These are phyloP conservation scores for Pontederia paniculata DNA, from an alignment of 176 grass and related monocot genomes.

Conservation along the genomic window DNA sequence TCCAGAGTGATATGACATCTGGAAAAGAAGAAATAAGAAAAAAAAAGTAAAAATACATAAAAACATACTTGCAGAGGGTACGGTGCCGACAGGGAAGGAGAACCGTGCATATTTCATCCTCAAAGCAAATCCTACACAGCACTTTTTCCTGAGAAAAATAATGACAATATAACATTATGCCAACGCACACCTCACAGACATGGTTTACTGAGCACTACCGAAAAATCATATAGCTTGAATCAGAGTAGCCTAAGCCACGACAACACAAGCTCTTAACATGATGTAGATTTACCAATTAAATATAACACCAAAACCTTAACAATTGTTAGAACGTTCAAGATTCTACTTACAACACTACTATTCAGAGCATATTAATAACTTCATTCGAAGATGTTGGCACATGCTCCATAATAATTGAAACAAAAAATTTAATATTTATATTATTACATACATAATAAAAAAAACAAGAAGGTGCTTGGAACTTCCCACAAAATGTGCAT, in stretches of 20 bases:
- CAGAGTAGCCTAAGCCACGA: background rate
- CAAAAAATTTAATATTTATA: no score
- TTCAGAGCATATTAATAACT: no score
- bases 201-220: background rate
- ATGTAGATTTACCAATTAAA: no score
- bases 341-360: background rate
- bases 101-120: slow-evolving; percentile 85
- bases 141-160: slow-evolving; percentile 75
- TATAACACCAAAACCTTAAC: no score
- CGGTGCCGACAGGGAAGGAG: slow-evolving; percentile 81
- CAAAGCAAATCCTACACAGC: slow-evolving; percentile 88
- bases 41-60: background rate
- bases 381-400: no score
- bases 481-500: no score
- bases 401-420: no score
- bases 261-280: no score
- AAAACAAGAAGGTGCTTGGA: no score
- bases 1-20: no score
- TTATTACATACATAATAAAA: no score
- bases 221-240: background rate
- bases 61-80: slow-evolving; percentile 85
- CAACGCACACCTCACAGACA: background rate
- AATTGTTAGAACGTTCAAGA: background rate
- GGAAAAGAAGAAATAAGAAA: slow-evolving; percentile 4
- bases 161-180: background rate